Evolutionary conservation across 2,329 filamentous ascomycete species (phyloP).

Genomic region (Ustilaginoidea virens): DNA sequence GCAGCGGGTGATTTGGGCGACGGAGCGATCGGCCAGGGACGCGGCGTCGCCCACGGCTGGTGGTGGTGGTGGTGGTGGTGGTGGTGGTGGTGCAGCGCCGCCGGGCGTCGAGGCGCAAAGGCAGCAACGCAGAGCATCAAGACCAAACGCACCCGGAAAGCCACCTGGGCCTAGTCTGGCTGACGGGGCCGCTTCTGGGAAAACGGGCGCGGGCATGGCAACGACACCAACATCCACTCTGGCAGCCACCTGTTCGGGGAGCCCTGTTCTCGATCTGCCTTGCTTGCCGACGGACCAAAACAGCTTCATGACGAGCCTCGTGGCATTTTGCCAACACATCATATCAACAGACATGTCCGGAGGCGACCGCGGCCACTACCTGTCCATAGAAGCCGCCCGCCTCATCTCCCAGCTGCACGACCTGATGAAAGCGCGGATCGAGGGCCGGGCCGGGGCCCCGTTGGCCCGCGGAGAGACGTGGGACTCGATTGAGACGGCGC

Average conservation of each 20-base stretch:
- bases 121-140: too few species aligned
- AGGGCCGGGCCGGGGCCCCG: constrained; percentile 3
- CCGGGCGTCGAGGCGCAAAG: too few species aligned
- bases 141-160: too few species aligned
- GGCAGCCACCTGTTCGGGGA: too few species aligned
- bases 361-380: constrained; percentile 3
- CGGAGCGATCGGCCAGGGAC: constrained; percentile 5
- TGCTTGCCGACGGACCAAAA: constrained; percentile 5
- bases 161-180: too few species aligned
- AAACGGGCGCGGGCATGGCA: too few species aligned
- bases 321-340: constrained; percentile 12
- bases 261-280: constrained; percentile 1
- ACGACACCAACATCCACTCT: too few species aligned
- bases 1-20: constrained; percentile 16
- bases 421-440: constrained; percentile 12
- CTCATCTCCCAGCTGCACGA: constrained; percentile 12
- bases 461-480: background rate
- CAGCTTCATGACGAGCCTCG: constrained; percentile 10
- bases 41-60: too few species aligned
- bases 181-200: too few species aligned
- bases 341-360: constrained; percentile 7
- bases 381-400: constrained; percentile 9
- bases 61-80: too few species aligned
- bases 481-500: constrained; percentile 8
- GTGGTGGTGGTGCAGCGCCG: too few species aligned